phyloP scores from a whole-genome alignment of 495 filamentous ascomycete genomes.

The Penicillium argentinense region DNA sequence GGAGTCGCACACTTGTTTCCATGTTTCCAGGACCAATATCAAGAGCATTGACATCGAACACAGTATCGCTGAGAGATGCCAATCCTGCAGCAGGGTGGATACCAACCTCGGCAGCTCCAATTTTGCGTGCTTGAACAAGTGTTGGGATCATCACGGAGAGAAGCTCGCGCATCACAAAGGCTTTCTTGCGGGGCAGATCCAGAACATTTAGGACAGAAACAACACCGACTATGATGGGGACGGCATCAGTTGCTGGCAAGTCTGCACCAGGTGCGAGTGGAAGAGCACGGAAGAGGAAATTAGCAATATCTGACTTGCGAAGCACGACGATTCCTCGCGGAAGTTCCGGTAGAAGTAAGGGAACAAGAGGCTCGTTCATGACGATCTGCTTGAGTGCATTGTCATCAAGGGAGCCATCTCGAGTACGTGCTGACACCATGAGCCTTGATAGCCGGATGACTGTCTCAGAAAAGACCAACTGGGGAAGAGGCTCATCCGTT shows the following conservation, averaged over 20 bases:
- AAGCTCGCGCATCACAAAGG: constrained; percentile 79
- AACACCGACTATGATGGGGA: constrained; percentile 79
- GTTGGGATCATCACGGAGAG: constrained; percentile 79
- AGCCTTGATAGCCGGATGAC: constrained; percentile 77
- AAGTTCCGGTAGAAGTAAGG: constrained; percentile 39
- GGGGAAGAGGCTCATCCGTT: constrained; percentile 77
- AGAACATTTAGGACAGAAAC: constrained; percentile 75
- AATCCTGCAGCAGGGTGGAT: constrained; percentile 90
- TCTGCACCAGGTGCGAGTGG: constrained; percentile 60
- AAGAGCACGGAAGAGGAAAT: constrained; percentile 69
- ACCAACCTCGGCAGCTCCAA: constrained; percentile 90
- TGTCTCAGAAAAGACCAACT: constrained; percentile 77
- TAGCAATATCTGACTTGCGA: constrained; percentile 64
- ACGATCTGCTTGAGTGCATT: constrained; percentile 68
- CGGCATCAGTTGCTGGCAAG: constrained; percentile 65
- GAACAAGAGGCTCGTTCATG: constrained; percentile 47
- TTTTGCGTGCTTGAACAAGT: constrained; percentile 86
- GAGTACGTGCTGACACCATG: constrained; percentile 66
- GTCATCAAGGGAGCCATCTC: constrained; percentile 66
- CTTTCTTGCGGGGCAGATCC: constrained; percentile 81
- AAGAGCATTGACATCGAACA: constrained; percentile 60
- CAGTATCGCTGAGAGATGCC: constrained; percentile 56
- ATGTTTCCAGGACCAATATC: constrained; percentile 75
- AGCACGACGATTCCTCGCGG: constrained; percentile 41
- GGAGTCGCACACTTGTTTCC: constrained; percentile 65